Percentiles rank a stretch among this genome's conserved stretches.
Conservation (phyloP, 805 yeast genomes). For the Sungouiozyma ichnusensis region DNA sequence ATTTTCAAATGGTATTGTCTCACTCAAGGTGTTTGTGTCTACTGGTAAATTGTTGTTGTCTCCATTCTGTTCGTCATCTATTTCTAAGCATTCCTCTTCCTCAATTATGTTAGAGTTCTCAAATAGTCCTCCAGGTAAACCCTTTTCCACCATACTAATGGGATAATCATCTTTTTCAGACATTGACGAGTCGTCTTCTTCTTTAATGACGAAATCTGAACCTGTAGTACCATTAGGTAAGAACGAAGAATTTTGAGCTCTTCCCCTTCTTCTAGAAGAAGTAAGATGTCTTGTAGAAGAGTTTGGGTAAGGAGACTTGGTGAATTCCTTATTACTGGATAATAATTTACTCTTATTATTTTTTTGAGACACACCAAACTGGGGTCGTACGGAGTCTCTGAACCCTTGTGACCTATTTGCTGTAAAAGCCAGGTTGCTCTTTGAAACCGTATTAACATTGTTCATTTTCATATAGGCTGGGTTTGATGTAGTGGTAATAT, state of each 20-base stretch:
- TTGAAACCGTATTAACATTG: not conserved
- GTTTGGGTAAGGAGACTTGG: slow-evolving; percentile 3
- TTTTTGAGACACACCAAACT: slow-evolving; percentile 13
- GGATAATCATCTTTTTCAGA: slow-evolving; percentile 3
- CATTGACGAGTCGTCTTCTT: slow-evolving; percentile 21
- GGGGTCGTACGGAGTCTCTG: slow-evolving; percentile 16
- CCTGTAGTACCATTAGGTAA: slow-evolving; percentile 11
- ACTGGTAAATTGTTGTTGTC: not conserved
- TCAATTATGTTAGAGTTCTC: not conserved
- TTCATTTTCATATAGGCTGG: slow-evolving; percentile 8
- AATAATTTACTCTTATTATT: slow-evolving; percentile 2
- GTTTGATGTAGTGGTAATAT: slow-evolving; percentile 28
- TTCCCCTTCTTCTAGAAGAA: slow-evolving; percentile 13
- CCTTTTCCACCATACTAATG: not conserved
- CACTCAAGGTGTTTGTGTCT: slow-evolving; percentile 9
- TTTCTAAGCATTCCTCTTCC: slow-evolving; percentile 1
- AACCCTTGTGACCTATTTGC: slow-evolving; percentile 8
- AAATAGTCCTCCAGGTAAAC: slow-evolving; percentile 2
- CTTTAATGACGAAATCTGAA: slow-evolving; percentile 24
- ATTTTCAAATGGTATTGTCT: slow-evolving; percentile 1
- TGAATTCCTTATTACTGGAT: not conserved
- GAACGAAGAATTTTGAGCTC: slow-evolving; percentile 16
- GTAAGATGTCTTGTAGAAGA: slow-evolving; percentile 8
- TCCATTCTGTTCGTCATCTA: slow-evolving; percentile 4
- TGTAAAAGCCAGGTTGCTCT: slow-evolving; percentile 1